Evolutionary conservation across 352 stramenopile species (phyloP), one percentile per base, ranked within the genome.

Genomic region (Pilasporangium apinafurcum): DNA sequence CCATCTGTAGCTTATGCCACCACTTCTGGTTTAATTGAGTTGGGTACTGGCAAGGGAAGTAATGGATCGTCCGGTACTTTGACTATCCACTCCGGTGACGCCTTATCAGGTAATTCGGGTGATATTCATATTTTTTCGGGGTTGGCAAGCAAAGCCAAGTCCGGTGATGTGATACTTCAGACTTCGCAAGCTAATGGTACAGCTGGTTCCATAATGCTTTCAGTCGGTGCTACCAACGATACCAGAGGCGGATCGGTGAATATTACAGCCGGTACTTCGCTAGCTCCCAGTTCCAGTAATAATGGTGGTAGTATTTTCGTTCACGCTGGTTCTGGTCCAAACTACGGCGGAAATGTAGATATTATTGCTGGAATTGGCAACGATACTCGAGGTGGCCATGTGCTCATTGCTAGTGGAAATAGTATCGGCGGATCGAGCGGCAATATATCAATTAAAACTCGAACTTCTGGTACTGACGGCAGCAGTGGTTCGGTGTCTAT

Each of bases 261-360:
- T 14, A 35, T 75, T 7, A 45, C 34, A 17, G 64, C 52, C 45
- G 64, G 64, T 18, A 56, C n/a, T n/a, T n/a, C n/a, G n/a, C n/a
- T n/a, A n/a, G n/a, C n/a, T n/a, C n/a, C 32, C 10, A 47, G 46
- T 17, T 17, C 18, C 8, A 25, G 31, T 4, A 56, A 53, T 5
- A 30, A 48, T 20, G 61, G 61, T 17, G 61, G 61, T 8, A 20
- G 35, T 5, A 43, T 71, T 2, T 34, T 51, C 16, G 42, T 71
- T 39, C 21, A 29, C 14, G 56, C 56, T 42, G 59, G 59, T 4
- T 28, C 25, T 3, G 56, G 56, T 13, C 32, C 35, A 1, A 33
- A 44, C 18, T 36, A 34, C 30, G 53, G 57, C 5, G 25, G 55
- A 12, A 34, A 46, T 40, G 42, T 73, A 48, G 21, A 77, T 6